phyloP scores from a whole-genome alignment of 768 basidiomycete species.

The Rhodocollybia butyracea region DNA sequence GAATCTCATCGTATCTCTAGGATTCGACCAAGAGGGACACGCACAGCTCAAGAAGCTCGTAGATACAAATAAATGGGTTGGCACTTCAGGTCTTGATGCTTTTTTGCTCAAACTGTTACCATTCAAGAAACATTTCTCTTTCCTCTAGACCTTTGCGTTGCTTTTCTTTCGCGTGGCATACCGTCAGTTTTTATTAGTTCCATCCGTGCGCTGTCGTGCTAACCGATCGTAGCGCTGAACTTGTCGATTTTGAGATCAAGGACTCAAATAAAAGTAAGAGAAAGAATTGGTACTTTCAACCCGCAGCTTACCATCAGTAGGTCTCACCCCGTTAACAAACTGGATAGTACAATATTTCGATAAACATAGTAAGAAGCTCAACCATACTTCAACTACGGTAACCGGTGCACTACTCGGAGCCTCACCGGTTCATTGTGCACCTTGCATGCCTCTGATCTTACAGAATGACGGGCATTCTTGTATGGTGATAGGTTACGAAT shows the following conservation, averaged over 20 bases:
- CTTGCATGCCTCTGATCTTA: slow-evolving; percentile 78
- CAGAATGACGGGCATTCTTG: slow-evolving; percentile 87
- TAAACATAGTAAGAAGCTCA: slow-evolving; percentile 17
- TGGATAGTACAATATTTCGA: slow-evolving; percentile 81
- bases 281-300: not conserved
- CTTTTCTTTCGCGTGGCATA: slow-evolving; percentile 74
- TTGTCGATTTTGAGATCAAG: slow-evolving; percentile 64
- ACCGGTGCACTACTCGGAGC: slow-evolving; percentile 52
- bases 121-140: slow-evolving; percentile 7
- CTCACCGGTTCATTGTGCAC: slow-evolving; percentile 51
- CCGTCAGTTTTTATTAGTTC: slow-evolving; percentile 52
- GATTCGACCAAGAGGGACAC: slow-evolving; percentile 73
- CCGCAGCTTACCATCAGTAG: slow-evolving; percentile 20
- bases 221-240: slow-evolving; percentile 39
- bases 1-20: slow-evolving; percentile 25
- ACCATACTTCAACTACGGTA: slow-evolving; percentile 31
- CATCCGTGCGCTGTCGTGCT: not conserved
- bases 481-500: slow-evolving; percentile 82
- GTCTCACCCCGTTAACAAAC: slow-evolving; percentile 48
- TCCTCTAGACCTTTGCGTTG: slow-evolving; percentile 65
- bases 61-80: slow-evolving; percentile 73
- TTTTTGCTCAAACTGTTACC: not conserved
- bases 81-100: slow-evolving; percentile 61
- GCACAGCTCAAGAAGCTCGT: slow-evolving; percentile 50
- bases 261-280: not conserved